These are phyloP conservation scores for Euphorbia pulcherrima DNA, from an alignment of 345 rosid genomes.

Conservation along the genomic window DNA sequence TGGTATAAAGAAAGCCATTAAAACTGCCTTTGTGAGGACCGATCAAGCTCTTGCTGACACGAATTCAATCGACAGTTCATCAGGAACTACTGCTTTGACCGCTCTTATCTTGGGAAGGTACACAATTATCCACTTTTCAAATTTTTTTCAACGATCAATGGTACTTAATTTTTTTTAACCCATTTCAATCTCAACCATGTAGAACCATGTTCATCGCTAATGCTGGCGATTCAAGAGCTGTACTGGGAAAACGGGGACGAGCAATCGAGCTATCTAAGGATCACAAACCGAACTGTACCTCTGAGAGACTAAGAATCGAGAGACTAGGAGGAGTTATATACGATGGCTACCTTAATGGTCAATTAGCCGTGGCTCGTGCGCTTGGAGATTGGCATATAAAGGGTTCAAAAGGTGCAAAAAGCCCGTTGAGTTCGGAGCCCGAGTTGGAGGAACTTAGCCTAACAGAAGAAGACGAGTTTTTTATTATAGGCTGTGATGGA, in stretches of 20 bases:
- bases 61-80: slow-evolving; percentile 81
- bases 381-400: slow-evolving; percentile 99
- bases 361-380: slow-evolving; percentile 93
- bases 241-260: slow-evolving; percentile 82
- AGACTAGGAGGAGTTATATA: slow-evolving; percentile 84
- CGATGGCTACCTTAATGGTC: slow-evolving; percentile 96
- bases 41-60: slow-evolving; percentile 91
- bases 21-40: slow-evolving; percentile 73
- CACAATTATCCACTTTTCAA: not conserved
- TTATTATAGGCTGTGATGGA: slow-evolving; percentile 96
- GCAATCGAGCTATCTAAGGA: slow-evolving; percentile 90
- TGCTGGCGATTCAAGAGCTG: slow-evolving; percentile 98
- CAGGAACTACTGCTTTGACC: slow-evolving; percentile 87
- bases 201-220: slow-evolving; percentile 83
- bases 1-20: slow-evolving; percentile 69
- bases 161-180: slow-evolving; percentile 2
- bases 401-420: slow-evolving; percentile 79
- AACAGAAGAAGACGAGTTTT: slow-evolving; percentile 88
- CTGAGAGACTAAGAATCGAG: slow-evolving; percentile 80
- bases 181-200: too few relatives aligned
- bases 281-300: slow-evolving; percentile 77
- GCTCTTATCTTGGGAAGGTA: slow-evolving; percentile 81
- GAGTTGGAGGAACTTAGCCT: slow-evolving; percentile 67
- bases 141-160: not conserved
- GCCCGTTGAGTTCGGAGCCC: slow-evolving; percentile 85